A percentile compares a stretch with the other conserved stretches of the same genome.
Conservation (phyloP, 2,329 filamentous ascomycete genomes). For the Penicillium crustosum region DNA sequence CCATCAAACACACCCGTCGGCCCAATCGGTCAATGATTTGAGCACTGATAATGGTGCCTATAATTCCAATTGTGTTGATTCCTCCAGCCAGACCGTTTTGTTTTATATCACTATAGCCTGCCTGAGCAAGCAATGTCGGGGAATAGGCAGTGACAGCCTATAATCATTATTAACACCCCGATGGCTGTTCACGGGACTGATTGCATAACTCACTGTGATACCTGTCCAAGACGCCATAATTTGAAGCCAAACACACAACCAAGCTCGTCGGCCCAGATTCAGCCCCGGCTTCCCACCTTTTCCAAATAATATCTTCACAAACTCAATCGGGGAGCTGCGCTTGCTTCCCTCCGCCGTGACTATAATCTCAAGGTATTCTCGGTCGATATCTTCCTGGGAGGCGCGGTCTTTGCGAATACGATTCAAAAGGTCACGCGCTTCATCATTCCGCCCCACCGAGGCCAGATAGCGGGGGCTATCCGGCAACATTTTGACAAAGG, state of each 20-base stretch:
- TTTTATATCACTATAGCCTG: constrained; percentile 39
- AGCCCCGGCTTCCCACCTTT: constrained; percentile 30
- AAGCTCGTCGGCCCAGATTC: constrained; percentile 43
- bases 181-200: neutral
- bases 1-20: constrained; percentile 44
- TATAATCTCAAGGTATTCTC: constrained; percentile 40
- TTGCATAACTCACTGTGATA: constrained; percentile 40
- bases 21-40: constrained; percentile 54
- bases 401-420: constrained; percentile 26
- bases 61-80: constrained; percentile 53
- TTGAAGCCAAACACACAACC: constrained; percentile 48
- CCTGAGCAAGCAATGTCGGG: constrained; percentile 30
- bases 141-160: constrained; percentile 41
- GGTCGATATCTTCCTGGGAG: constrained; percentile 31
- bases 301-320: constrained; percentile 41
- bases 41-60: constrained; percentile 53
- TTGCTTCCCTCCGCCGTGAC: constrained; percentile 31
- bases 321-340: constrained; percentile 40
- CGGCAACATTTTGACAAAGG: constrained; percentile 34
- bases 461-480: constrained; percentile 37
- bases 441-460: constrained; percentile 42
- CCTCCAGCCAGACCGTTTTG: constrained; percentile 52
- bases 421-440: constrained; percentile 51
- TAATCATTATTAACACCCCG: constrained; percentile 28
- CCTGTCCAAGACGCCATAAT: constrained; percentile 50